Evolutionary conservation across 2,329 filamentous ascomycete genomes (phyloP).

Genomic region (Rachicladosporium sp.): DNA sequence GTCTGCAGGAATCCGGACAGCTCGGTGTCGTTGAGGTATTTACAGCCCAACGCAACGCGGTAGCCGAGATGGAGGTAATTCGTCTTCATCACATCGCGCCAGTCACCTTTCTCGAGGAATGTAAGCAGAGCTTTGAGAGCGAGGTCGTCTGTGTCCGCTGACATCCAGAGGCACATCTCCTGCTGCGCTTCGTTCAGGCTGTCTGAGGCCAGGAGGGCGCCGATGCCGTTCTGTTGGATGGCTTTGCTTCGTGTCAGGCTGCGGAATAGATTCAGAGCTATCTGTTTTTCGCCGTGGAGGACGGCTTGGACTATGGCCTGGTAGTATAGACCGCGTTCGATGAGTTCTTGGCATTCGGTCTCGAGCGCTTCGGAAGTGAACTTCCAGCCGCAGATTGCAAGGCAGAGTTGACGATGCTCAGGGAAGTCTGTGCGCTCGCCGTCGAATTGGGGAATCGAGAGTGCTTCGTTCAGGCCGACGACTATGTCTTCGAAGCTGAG

Average conservation of each 20-base stretch:
- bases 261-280: slow-evolving; percentile 59
- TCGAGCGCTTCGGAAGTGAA: slow-evolving; percentile 41
- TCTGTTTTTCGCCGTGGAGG: slow-evolving; percentile 56
- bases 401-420: slow-evolving; percentile 60
- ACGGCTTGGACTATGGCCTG: slow-evolving; percentile 66
- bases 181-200: slow-evolving; percentile 45
- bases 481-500: slow-evolving; percentile 34
- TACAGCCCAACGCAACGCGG: slow-evolving; percentile 59
- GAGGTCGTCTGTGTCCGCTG: slow-evolving; percentile 56
- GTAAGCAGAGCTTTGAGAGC: slow-evolving; percentile 71
- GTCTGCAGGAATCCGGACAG: slow-evolving; percentile 32
- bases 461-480: slow-evolving; percentile 50
- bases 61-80: slow-evolving; percentile 61
- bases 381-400: slow-evolving; percentile 64
- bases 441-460: slow-evolving; percentile 50
- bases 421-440: slow-evolving; percentile 52
- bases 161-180: slow-evolving; percentile 49
- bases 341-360: slow-evolving; percentile 37
- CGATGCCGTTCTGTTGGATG: slow-evolving; percentile 42
- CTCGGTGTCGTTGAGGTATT: slow-evolving; percentile 50
- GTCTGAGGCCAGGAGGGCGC: slow-evolving; percentile 35
- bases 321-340: slow-evolving; percentile 48
- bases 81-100: slow-evolving; percentile 62
- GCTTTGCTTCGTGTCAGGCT: slow-evolving; percentile 55
- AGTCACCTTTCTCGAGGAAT: slow-evolving; percentile 64